phyloP scores from a whole-genome alignment of 2,329 filamentous ascomycete genomes.

The Penicillium sp. region DNA sequence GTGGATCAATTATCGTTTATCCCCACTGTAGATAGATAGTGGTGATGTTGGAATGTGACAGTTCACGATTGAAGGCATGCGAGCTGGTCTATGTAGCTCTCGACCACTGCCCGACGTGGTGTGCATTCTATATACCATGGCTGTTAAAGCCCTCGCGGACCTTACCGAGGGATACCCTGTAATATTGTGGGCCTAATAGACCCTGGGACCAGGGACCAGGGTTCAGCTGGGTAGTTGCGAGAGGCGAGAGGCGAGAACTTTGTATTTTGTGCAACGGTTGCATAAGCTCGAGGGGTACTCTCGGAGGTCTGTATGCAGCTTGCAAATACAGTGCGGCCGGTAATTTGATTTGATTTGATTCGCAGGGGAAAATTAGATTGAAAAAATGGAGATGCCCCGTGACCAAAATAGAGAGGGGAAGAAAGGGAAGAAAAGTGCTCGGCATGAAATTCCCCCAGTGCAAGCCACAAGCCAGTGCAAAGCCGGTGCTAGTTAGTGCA shows the following conservation, averaged over 20 bases:
- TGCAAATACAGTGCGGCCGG: neutral
- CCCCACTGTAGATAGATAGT: too few species aligned
- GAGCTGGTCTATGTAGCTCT: neutral
- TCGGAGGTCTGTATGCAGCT: neutral
- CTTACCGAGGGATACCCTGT: too few species aligned
- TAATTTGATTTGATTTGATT: too few species aligned
- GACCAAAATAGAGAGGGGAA: neutral
- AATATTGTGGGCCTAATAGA: too few species aligned
- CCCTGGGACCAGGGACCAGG: too few species aligned
- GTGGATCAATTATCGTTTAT: neutral
- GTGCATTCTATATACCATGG: too few species aligned
- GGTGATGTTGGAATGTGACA: neutral
- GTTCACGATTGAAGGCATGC: neutral
- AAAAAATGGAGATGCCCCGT: conserved; percentile 8
- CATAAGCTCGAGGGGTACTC: conserved; percentile 1
- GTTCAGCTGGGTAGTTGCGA: too few species aligned
- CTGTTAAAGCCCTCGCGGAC: too few species aligned
- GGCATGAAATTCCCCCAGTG: conserved; percentile 12
- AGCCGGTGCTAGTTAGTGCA: neutral
- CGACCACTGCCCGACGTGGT: neutral
- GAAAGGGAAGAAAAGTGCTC: conserved; percentile 4
- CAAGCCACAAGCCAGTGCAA: neutral
- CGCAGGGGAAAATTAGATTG: neutral
- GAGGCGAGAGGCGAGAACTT: too few species aligned
- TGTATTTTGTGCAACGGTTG: neutral